Evolutionary conservation across 139 green algal species (phyloP).

Genomic region (Asterochloris sp.): DNA sequence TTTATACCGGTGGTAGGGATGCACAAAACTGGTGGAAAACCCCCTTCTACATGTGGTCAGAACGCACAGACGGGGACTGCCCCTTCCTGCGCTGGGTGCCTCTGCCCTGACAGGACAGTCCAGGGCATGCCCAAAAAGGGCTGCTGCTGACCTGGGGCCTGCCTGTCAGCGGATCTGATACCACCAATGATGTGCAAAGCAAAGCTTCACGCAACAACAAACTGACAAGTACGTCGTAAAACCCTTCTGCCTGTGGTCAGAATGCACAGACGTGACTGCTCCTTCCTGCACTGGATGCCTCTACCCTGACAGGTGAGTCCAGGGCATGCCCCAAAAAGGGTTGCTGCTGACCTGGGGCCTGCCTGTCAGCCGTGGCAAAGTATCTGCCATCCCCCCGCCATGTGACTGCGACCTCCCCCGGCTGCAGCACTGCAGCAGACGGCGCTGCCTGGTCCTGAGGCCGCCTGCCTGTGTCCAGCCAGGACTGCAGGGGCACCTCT

Average conservation of each 20-base stretch:
- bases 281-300: neutral
- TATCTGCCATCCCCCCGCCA: constrained; percentile 84
- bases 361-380: constrained; percentile 52
- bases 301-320: neutral
- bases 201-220: no score
- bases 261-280: no score
- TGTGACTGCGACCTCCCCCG: constrained; percentile 28
- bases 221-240: no score
- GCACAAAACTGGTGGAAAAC: no score
- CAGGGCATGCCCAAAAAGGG: neutral
- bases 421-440: neutral
- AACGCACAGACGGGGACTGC: no score
- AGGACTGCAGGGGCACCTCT: constrained; percentile 27
- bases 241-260: no score
- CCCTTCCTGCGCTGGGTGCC: neutral
- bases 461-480: neutral
- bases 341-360: neutral
- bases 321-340: neutral
- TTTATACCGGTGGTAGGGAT: no score
- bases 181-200: no score
- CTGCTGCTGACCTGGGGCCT: neutral
- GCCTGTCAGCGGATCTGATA: neutral
- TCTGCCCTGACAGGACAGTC: neutral
- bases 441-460: neutral
- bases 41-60: no score